These are phyloP conservation scores for Phytophthora tentaculata DNA, from an alignment of 352 stramenopile genomes.

Conservation along the genomic window DNA sequence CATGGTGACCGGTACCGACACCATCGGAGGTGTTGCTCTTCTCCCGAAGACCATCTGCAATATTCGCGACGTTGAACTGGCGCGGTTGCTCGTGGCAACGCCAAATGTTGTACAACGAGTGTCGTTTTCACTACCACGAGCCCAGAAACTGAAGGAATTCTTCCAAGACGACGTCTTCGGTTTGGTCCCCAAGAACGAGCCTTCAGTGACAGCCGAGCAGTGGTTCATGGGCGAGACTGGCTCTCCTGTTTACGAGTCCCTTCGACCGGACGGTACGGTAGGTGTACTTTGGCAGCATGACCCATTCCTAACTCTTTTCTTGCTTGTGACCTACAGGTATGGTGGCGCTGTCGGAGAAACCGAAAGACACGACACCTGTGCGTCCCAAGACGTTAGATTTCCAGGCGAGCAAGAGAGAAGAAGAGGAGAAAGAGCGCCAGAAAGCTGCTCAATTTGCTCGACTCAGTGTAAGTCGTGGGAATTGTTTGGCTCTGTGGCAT, in stretches of 20 bases:
- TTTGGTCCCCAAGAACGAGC: slow-evolving; percentile 35
- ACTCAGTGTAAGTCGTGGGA: slow-evolving; percentile 57
- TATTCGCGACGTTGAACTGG: slow-evolving; percentile 73
- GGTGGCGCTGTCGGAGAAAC: slow-evolving; percentile 67
- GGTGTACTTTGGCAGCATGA: neutral
- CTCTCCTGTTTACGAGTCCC: slow-evolving; percentile 54
- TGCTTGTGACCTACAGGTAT: slow-evolving; percentile 46
- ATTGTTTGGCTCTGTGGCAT: neutral
- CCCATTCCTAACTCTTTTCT: slow-evolving; percentile 2
- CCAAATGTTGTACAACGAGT: slow-evolving; percentile 56
- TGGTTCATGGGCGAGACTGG: slow-evolving; percentile 68
- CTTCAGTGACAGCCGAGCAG: slow-evolving; percentile 40
- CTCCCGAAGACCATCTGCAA: slow-evolving; percentile 73
- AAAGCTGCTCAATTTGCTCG: slow-evolving; percentile 75
- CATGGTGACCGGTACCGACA: slow-evolving; percentile 47
- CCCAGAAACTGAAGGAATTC: slow-evolving; percentile 69
- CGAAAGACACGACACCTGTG: slow-evolving; percentile 35
- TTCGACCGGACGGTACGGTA: slow-evolving; percentile 56
- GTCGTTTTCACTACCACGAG: slow-evolving; percentile 72
- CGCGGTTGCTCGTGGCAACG: slow-evolving; percentile 66
- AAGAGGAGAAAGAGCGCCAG: slow-evolving; percentile 66
- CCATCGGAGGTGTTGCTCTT: slow-evolving; percentile 66
- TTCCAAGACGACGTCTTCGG: slow-evolving; percentile 87
- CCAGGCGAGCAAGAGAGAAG: slow-evolving; percentile 57
- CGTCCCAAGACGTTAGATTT: slow-evolving; percentile 77